Percentiles rank a stretch among this genome's conserved stretches.
Evolutionary conservation across 2,329 filamentous ascomycete species (phyloP).

Genomic region (Alternaria triticina): DNA sequence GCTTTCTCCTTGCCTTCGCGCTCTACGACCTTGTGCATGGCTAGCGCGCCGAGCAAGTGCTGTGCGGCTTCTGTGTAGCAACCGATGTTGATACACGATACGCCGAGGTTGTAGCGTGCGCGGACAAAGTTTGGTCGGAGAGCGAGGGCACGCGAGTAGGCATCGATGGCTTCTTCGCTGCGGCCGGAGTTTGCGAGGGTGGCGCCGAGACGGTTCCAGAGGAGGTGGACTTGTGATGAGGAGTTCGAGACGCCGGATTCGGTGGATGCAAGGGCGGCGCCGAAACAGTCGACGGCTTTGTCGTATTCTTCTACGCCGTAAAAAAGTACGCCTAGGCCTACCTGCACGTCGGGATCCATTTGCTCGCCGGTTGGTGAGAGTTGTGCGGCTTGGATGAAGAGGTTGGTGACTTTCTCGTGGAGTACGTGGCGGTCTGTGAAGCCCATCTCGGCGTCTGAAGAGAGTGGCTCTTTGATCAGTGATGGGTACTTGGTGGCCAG

Average conservation of each 20-base stretch:
- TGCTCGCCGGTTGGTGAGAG: constrained; percentile 89
- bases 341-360: constrained; percentile 98
- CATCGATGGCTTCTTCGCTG: constrained; percentile 93
- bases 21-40: constrained; percentile 95
- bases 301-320: constrained; percentile 98
- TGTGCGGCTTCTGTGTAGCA: constrained; percentile 92
- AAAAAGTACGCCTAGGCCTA: constrained; percentile 94
- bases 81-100: constrained; percentile 96
- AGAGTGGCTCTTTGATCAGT: constrained; percentile 75
- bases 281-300: constrained; percentile 98
- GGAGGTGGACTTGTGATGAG: constrained; percentile 83
- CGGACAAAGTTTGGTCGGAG: constrained; percentile 96
- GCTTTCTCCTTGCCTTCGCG: constrained; percentile 82
- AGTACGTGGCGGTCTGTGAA: constrained; percentile 92
- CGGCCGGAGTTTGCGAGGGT: constrained; percentile 94
- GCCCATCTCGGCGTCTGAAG: constrained; percentile 80
- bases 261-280: constrained; percentile 82
- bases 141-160: constrained; percentile 89
- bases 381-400: constrained; percentile 92
- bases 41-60: constrained; percentile 87
- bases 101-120: constrained; percentile 94
- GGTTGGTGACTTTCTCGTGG: constrained; percentile 86
- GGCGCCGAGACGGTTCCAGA: constrained; percentile 96
- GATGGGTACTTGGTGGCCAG: constrained; percentile 92
- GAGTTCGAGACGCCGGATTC: constrained; percentile 85